phyloP scores from a whole-genome alignment of 1,139 yeast species.

The Yarrowia galli region DNA sequence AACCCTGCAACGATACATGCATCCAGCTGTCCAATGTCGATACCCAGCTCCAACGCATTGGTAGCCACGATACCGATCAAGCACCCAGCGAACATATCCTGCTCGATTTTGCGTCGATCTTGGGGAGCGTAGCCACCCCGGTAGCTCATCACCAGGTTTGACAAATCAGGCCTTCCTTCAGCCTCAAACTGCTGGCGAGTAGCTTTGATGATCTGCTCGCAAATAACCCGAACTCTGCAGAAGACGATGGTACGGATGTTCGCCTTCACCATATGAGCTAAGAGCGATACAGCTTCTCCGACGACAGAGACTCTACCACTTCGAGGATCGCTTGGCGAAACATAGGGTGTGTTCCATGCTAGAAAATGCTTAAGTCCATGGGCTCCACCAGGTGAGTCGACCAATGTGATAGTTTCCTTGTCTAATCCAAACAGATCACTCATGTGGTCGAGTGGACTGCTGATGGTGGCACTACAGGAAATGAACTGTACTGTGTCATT shows the following conservation, averaged over 20 bases:
- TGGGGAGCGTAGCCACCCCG: slow-evolving; percentile 91
- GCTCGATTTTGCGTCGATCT: slow-evolving; percentile 86
- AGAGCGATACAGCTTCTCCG: slow-evolving; percentile 73
- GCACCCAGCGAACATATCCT: slow-evolving; percentile 86
- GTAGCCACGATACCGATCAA: slow-evolving; percentile 90
- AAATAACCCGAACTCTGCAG: slow-evolving; percentile 83
- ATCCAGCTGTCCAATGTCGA: slow-evolving; percentile 91
- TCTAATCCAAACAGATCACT: slow-evolving; percentile 70
- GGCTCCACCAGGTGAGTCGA: slow-evolving; percentile 86
- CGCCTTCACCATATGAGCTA: slow-evolving; percentile 67
- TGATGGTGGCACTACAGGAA: slow-evolving; percentile 93
- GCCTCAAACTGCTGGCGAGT: slow-evolving; percentile 62
- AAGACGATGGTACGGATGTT: slow-evolving; percentile 86
- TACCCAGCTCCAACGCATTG: slow-evolving; percentile 92
- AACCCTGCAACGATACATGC: slow-evolving; percentile 93
- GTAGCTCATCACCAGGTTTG: slow-evolving; percentile 85
- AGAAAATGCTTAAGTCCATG: slow-evolving; percentile 75
- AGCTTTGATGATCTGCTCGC: slow-evolving; percentile 87
- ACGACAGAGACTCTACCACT: slow-evolving; percentile 75
- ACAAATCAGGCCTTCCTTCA: slow-evolving; percentile 50
- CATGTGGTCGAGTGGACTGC: slow-evolving; percentile 75
- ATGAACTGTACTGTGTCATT: slow-evolving; percentile 65
- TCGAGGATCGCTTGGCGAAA: slow-evolving; percentile 64
- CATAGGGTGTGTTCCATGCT: slow-evolving; percentile 82
- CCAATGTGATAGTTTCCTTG: slow-evolving; percentile 55